Conservation (phyloP, 345 rosid genomes). For the Acer yangbiense region DNA sequence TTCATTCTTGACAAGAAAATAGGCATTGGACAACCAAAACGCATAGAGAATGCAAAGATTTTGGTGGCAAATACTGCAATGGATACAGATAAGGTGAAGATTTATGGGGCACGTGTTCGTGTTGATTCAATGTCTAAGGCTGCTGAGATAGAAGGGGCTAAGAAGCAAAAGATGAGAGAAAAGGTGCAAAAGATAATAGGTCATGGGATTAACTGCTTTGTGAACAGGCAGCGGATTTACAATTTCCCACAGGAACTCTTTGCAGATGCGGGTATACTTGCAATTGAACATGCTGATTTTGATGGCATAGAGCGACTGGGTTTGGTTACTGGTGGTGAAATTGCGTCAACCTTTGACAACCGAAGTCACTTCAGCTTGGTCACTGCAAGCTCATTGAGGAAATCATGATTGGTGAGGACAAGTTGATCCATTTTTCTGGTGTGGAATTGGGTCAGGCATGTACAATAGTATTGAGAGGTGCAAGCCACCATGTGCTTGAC, state of each 20-base stretch:
- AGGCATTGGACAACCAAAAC: conserved; percentile 95
- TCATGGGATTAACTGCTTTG: conserved; percentile 96
- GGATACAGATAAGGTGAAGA: conserved; percentile 99
- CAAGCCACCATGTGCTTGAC: conserved; percentile 95
- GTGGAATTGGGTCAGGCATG: conserved; percentile 98
- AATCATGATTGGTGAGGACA: conserved; percentile 99
- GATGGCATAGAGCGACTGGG: conserved; percentile 97
- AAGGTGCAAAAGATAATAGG: conserved; percentile 92
- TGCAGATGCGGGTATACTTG: conserved; percentile 96
- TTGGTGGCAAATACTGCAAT: conserved; percentile 98
- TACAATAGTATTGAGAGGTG: conserved; percentile 90
- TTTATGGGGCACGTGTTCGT: conserved; percentile 98
- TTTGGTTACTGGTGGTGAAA: conserved; percentile 96
- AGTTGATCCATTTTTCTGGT: conserved; percentile 95
- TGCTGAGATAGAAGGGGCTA: conserved; percentile 98
- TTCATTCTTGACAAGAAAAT: conserved; percentile 99
- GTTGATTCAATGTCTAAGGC: conserved; percentile 98
- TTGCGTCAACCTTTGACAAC: conserved; percentile 97
- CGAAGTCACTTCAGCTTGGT: conserved; percentile 96
- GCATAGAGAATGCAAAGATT: conserved; percentile 92
- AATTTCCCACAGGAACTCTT: conserved; percentile 98
- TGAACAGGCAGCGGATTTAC: conserved; percentile 97
- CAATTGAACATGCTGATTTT: conserved; percentile 99
- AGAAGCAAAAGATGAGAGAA: conserved; percentile 97
- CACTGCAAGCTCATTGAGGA: conserved; percentile 95